Evolutionary conservation across 129 eudicot genomes (phyloP).

Genomic region (Flaveria linearis): DNA sequence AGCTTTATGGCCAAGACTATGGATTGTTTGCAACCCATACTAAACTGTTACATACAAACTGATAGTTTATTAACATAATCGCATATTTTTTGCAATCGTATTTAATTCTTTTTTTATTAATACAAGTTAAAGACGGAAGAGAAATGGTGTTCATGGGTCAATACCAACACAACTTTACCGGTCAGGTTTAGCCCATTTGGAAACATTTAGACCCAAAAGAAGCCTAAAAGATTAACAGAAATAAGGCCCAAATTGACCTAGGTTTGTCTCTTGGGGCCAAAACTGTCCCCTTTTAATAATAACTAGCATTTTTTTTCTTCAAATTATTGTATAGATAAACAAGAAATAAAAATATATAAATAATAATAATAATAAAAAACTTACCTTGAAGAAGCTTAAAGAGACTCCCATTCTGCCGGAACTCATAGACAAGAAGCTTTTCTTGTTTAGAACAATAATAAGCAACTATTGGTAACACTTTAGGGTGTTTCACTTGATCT

Average conservation of each 20-base stretch:
- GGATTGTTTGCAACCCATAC: not conserved
- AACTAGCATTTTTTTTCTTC: not conserved
- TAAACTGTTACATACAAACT: not conserved
- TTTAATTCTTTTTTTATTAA: not conserved
- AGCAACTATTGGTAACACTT: constrained; percentile 56
- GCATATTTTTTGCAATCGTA: not conserved
- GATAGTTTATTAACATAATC: not conserved
- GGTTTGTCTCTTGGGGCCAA: not conserved
- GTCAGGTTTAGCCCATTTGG: not conserved
- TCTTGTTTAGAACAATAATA: constrained; percentile 77
- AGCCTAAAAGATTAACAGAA: not conserved
- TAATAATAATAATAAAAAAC: not conserved
- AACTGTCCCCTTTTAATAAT: not conserved
- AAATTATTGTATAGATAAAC: not conserved
- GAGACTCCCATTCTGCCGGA: constrained; percentile 67
- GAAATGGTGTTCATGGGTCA: not conserved
- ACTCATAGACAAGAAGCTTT: constrained; percentile 73
- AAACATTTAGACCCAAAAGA: not conserved
- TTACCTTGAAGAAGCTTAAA: constrained; percentile 72
- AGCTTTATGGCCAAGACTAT: not conserved
- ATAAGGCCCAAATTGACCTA: not conserved
- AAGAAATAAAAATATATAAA: not conserved
- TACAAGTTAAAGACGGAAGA: not conserved
- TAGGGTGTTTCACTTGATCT: constrained; percentile 57
- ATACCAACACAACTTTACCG: not conserved